These are phyloP conservation scores for Apophysomyces variabilis DNA, from an alignment of 371 early-diverging fungal genomes.

Conservation along the genomic window DNA sequence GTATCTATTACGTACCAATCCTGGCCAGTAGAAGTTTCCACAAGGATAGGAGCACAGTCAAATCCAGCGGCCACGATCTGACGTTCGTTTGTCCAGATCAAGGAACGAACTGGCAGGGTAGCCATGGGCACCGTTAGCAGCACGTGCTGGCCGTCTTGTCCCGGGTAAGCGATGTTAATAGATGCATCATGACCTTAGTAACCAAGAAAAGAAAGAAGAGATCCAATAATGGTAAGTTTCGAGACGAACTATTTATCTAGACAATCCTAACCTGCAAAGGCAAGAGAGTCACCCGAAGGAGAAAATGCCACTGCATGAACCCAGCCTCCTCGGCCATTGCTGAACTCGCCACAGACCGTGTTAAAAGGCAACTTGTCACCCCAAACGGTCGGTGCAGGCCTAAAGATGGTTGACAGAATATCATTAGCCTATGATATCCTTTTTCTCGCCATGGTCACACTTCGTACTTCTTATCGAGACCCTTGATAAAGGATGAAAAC, in stretches of 20 bases:
- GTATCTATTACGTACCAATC: conserved; percentile 59
- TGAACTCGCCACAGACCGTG: conserved; percentile 91
- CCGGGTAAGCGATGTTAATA: conserved; percentile 75
- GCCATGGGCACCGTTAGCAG: conserved; percentile 64
- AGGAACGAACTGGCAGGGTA: conserved; percentile 78
- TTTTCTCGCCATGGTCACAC: background rate
- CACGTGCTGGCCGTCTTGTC: conserved; percentile 60
- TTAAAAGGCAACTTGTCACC: conserved; percentile 95
- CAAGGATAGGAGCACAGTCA: conserved; percentile 90
- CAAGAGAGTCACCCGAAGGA: conserved; percentile 89
- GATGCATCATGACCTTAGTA: conserved; percentile 78
- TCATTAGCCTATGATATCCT: background rate
- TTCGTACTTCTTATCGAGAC: conserved; percentile 84
- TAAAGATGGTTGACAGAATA: conserved; percentile 22
- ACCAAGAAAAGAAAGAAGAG: background rate
- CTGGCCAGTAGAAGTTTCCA: conserved; percentile 59
- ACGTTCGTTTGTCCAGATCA: conserved; percentile 79
- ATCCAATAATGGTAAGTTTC: background rate
- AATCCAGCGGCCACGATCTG: conserved; percentile 90
- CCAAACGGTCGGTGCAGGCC: conserved; percentile 83
- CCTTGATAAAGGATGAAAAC: conserved; percentile 95
- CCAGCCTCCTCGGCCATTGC: conserved; percentile 86
- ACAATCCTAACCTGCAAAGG: conserved; percentile 67
- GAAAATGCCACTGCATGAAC: conserved; percentile 93
- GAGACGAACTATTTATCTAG: background rate